Conservation (phyloP, 768 basidiomycete species). For the Podaxis carcinomalis region DNA sequence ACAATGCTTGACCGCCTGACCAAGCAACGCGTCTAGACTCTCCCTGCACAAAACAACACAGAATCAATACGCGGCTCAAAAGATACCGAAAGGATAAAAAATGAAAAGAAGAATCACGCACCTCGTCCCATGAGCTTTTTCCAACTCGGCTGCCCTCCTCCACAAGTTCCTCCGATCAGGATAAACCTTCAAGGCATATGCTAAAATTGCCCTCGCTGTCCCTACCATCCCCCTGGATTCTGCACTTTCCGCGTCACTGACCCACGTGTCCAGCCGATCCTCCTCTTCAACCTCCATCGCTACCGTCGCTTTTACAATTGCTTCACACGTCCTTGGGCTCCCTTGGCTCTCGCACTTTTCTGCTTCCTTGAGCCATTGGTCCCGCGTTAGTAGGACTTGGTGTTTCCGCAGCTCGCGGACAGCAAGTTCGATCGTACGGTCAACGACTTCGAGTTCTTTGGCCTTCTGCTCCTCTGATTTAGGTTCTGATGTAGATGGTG, state of each 20-base stretch:
- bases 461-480: conserved; percentile 49
- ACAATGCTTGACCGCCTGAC: conserved; percentile 82
- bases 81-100: not conserved
- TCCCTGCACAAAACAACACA: conserved; percentile 40
- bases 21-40: conserved; percentile 76
- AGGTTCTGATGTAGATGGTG: conserved; percentile 25
- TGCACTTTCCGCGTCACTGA: conserved; percentile 85
- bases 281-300: conserved; percentile 95
- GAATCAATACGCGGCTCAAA: not conserved
- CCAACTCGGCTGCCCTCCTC: conserved; percentile 89
- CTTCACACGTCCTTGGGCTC: conserved; percentile 82
- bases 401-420: conserved; percentile 76
- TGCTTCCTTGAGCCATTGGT: conserved; percentile 96
- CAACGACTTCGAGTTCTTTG: conserved; percentile 70
- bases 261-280: conserved; percentile 85
- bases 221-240: conserved; percentile 71
- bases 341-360: conserved; percentile 88
- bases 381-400: conserved; percentile 81
- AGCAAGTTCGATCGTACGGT: conserved; percentile 84
- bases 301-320: conserved; percentile 92
- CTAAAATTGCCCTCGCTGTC: conserved; percentile 83
- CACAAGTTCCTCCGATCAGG: conserved; percentile 85
- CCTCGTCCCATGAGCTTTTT: conserved; percentile 86
- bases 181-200: conserved; percentile 88
- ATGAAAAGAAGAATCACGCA: conserved; percentile 21